Evolutionary conservation across 495 filamentous ascomycete genomes (phyloP).

Genomic region (Trichocladium antarcticum): DNA sequence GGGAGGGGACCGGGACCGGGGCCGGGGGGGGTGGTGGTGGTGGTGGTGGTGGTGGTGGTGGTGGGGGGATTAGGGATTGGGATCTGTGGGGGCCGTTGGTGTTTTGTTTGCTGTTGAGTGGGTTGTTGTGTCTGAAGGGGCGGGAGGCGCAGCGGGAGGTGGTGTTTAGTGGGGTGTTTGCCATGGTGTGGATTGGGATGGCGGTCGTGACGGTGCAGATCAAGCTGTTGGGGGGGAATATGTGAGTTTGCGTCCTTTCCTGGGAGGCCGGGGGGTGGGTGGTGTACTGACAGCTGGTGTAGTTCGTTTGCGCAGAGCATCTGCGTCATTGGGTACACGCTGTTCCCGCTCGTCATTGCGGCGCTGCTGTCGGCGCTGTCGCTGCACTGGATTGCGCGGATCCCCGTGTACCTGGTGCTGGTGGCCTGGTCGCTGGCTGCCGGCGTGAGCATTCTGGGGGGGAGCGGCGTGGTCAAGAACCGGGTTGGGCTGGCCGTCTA

Average conservation of each 20-base stretch:
- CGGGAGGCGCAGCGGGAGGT: conserved; percentile 64
- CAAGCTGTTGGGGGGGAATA: conserved; percentile 91
- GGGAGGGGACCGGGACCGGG: too few species aligned
- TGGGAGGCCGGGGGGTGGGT: neutral
- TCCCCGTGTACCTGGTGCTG: conserved; percentile 81
- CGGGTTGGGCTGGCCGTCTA: conserved; percentile 91
- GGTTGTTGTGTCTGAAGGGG: conserved; percentile 71
- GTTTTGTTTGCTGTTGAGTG: conserved; percentile 78
- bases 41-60: conserved; percentile 64
- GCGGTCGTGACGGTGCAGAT: conserved; percentile 98
- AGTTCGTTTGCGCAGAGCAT: conserved; percentile 96
- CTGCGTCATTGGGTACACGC: conserved; percentile 95
- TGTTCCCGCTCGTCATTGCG: conserved; percentile 96
- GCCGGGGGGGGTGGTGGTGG: conserved; percentile 62
- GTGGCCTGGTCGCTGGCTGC: conserved; percentile 89
- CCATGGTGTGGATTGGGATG: conserved; percentile 92
- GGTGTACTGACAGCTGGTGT: conserved; percentile 13
- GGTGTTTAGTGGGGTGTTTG: conserved; percentile 94
- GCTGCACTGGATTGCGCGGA: conserved; percentile 63
- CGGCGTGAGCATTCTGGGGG: conserved; percentile 88
- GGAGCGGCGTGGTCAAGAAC: conserved; percentile 89
- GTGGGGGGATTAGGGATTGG: conserved; percentile 83
- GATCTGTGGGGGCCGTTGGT: conserved; percentile 94
- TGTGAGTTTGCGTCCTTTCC: conserved; percentile 51
- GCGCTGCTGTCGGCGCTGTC: conserved; percentile 73